Base-by-base conservation (phyloP, 192 early-diverging fungal species). In the Gorgonomyces haynaldii region DNA sequence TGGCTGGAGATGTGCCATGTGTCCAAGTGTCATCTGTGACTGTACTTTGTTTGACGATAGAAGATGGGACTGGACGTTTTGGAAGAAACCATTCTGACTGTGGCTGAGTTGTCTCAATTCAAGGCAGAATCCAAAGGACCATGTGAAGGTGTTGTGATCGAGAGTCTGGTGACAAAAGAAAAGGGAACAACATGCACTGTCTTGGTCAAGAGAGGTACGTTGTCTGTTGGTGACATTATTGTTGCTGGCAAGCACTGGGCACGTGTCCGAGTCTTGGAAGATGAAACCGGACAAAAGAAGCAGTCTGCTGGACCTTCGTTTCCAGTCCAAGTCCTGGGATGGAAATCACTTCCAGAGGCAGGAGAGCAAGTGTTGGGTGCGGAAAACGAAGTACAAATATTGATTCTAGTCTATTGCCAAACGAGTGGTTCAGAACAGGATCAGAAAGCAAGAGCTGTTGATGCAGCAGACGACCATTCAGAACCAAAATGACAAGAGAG, bases 11-110 rank as follows among this genome's bases (percentile, higher is more conserved):
- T 25, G 78, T 89, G 19, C 88, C 86, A 42, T 81, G 78, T 16
- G 86, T 97, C 19, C 71, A 89, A 58, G 83, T 97, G 1, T 97
- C 94, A 1, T 90, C 81, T 2, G 61, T 92, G 38, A 95, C 80
- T 27, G 64, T 67, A n/a, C 8, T 27, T 31, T n/a, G 23, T 37
- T 37, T 7, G 17, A 13, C 15, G 12, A 16, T 13, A 84, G 63
- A 84, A 86, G 1, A 71, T 76, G 30, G 90, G 90, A 10, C 67
- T 97, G 25, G 89, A 88, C 37, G 69, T 82, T 52, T 66, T 97
- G 48, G 84, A 90, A 46, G 94, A 97, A 49, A 88, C 79, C 13
- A 87, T 97, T 52, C 52, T 83, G 22, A 81, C 86, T 0, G 52
- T 95, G 13, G 79, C 89, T 4, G 94, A 97, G 63, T 69, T 97